Conservation (phyloP, 1,284 basidiomycete species). For the Ceratobasidium sp. region DNA sequence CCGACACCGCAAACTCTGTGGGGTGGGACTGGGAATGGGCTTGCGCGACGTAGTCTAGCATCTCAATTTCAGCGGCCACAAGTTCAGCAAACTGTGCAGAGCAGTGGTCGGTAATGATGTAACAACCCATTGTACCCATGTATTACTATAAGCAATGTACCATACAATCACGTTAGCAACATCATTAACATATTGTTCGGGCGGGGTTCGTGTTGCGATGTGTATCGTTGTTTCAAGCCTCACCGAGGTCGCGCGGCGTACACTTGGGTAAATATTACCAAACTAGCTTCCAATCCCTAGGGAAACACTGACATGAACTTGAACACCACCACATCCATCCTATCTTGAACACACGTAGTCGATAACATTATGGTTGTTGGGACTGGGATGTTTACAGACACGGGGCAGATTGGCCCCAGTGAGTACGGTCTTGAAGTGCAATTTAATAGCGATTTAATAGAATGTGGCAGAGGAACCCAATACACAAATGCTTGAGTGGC, state of each 20-base stretch:
- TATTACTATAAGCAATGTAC: too few relatives aligned
- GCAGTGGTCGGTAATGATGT: background rate
- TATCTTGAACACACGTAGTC: background rate
- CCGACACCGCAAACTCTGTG: constrained; percentile 20
- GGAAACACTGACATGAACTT: background rate
- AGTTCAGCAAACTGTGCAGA: background rate
- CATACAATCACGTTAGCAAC: too few relatives aligned
- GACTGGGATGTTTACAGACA: constrained; percentile 12
- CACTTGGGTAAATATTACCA: background rate
- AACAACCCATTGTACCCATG: too few relatives aligned
- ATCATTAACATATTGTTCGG: too few relatives aligned
- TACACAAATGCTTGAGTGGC: constrained; percentile 63
- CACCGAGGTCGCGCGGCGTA: too few relatives aligned
- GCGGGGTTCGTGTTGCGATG: too few relatives aligned
- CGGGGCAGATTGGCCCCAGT: constrained; percentile 34
- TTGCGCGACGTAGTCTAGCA: constrained; percentile 20
- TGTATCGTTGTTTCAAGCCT: too few relatives aligned
- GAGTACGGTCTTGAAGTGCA: background rate
- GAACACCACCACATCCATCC: constrained; percentile 10
- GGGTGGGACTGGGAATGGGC: constrained; percentile 35
- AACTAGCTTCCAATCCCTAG: background rate
- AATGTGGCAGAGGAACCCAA: constrained; percentile 48
- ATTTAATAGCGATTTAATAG: background rate
- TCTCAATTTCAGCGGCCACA: constrained; percentile 27
- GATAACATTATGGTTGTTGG: constrained; percentile 19